Base-by-base conservation (phyloP, 78 protist genomes). In the Guillardia theta region DNA sequence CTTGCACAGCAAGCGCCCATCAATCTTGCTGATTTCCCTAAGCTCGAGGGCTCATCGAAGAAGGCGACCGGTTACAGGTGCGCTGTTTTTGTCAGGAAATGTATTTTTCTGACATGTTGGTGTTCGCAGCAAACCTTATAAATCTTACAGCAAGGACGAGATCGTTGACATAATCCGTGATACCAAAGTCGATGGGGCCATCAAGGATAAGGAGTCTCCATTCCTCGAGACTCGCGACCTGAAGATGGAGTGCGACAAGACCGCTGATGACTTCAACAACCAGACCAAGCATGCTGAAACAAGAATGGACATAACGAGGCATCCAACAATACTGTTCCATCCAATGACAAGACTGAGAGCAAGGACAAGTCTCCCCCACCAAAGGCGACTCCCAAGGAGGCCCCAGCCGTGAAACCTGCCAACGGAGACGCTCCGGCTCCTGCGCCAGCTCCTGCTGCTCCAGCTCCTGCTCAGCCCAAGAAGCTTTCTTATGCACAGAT, bases 1-100 rank as follows among this genome's bases (percentile, higher is more conserved):
- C n/a, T n/a, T n/a, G n/a, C n/a, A n/a, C 33, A 53, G 83, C 83
- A 70, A 24, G 83, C 83, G 41, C 83, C 83, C 45, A 70, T 70
- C 83, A 70, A 70, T 24, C 83, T 70, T 43, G 41, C 33, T 1
- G 83, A 70, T 43, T 70, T 70, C 83, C 83, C 83, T 24, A 33
- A 24, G 83, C 83, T 70, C 41, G 83, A 24, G 45, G 83, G 83
- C 41, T 12, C 83, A 12, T 36, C 36, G 46, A 58, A 58, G 70
- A 58, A 58, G 70, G 70, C 21, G 27, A 58, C 70, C 6, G 70
- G 70, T 0, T 58, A 58, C 70, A 58, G 70, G 70, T 58, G 27
- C 70, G n/a, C n/a, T n/a, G n/a, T n/a, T n/a, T n/a, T n/a, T n/a
- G n/a, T n/a, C n/a, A n/a, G n/a, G n/a, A n/a, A n/a, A n/a, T n/a